Conservation (phyloP, 2,329 filamentous ascomycete species). For the Penicillium polonicum region DNA sequence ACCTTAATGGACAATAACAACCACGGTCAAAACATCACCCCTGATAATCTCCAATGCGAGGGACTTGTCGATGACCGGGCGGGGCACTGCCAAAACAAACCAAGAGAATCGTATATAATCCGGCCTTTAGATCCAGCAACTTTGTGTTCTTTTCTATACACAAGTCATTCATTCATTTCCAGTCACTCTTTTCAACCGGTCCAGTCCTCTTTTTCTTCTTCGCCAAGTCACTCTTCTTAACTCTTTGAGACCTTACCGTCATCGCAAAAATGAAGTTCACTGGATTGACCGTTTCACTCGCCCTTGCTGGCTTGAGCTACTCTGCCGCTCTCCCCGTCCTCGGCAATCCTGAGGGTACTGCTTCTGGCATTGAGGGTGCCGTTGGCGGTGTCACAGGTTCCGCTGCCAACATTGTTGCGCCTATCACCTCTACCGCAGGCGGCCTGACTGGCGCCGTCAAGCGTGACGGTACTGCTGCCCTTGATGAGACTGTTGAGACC, state of each 20-base stretch:
- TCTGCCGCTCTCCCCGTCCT: conserved; percentile 30
- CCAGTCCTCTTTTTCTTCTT: not conserved
- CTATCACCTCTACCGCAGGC: not conserved
- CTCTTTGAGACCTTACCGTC: not conserved
- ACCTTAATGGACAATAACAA: conserved; percentile 4
- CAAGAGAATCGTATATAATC: conserved; percentile 27
- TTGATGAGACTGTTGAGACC: not conserved
- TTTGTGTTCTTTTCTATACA: conserved; percentile 6
- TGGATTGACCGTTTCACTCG: conserved; percentile 33
- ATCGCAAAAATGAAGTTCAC: conserved; percentile 39
- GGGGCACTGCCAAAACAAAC: conserved; percentile 14
- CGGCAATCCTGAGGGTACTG: conserved; percentile 1
- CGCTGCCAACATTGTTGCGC: not conserved
- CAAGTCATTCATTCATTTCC: conserved; percentile 22
- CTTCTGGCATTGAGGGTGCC: conserved; percentile 8
- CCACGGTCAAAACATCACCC: conserved; percentile 9
- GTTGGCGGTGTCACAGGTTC: not conserved
- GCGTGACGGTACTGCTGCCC: conserved; percentile 7
- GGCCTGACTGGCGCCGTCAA: conserved; percentile 1
- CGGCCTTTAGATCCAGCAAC: not conserved
- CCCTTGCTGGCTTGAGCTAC: conserved; percentile 31
- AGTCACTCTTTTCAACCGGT: conserved; percentile 22
- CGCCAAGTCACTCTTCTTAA: conserved; percentile 27
- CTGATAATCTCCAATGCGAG: conserved; percentile 20
- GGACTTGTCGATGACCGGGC: conserved; percentile 12